Base-by-base conservation (phyloP, 805 yeast species). In the Nakazawaea siamensis region DNA sequence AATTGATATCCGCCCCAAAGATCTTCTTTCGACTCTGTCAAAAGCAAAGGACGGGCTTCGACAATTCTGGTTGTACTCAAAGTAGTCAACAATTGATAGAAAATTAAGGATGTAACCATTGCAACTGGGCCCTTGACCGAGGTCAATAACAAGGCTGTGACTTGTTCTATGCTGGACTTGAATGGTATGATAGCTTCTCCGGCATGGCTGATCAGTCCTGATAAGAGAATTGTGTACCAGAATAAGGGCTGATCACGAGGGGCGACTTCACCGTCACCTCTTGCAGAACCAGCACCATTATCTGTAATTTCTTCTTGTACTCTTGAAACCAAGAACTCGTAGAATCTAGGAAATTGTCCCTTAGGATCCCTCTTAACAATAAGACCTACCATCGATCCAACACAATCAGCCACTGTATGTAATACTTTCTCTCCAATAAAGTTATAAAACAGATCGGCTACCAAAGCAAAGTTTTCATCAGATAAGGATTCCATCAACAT, bases 1-100 rank as follows among this genome's bases (percentile, higher is more conserved):
- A 77, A 73, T 44, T 80, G 86, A 39, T 72, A 67, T 0, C 76
- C 86, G 30, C 94, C 94, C 94, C 94, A 83, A 39, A 15, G 78
- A 68, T 16, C 64, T 64, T 33, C 67, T 75, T 27, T 56, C 57
- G 9, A 68, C 41, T 18, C 50, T 45, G 5, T 53, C 55, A 1
- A 63, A 68, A 43, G 60, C 37, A 72, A 67, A 35, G 75, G 57
- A 30, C 78, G 61, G 38, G 65, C 63, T 43, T 81, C 87, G 14
- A 57, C 51, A 3, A 81, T 50, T 41, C 78, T 73, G 9, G 80
- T 68, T 31, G 73, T 70, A 0, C 90, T 72, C 8, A 80, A 54
- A 2, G 85, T 65, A 39, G 74, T 70, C 21, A 90, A 58, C 2
- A 78, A 55, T 43, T 81, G 82, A 48, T 82, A 48, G 0, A 39